These are phyloP conservation scores for Dioszegia aurantiaca DNA, from an alignment of 768 basidiomycete genomes.

Conservation along the genomic window DNA sequence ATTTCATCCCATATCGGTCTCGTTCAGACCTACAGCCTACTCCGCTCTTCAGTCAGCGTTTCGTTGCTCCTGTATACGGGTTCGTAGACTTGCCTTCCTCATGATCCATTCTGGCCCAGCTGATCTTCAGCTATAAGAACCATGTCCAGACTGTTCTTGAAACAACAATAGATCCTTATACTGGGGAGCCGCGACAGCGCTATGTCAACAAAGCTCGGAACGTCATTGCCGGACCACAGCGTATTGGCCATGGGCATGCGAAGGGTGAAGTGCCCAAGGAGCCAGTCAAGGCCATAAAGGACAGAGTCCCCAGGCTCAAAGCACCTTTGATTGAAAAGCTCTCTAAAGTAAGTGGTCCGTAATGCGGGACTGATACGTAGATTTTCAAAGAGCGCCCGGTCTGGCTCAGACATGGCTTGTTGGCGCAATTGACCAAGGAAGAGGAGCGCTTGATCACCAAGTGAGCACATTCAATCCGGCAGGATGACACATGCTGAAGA, in stretches of 20 bases:
- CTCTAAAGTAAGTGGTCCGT: constrained; percentile 21
- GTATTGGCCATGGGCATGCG: constrained; percentile 23
- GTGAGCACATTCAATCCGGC: constrained; percentile 53
- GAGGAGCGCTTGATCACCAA: constrained; percentile 73
- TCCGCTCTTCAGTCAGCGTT: constrained; percentile 70
- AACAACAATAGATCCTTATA: constrained; percentile 25
- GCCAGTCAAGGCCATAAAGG: constrained; percentile 59
- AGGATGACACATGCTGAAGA: constrained; percentile 6
- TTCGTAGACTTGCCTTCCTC: constrained; percentile 12
- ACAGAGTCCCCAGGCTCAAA: constrained; percentile 62
- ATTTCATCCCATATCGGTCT: constrained; percentile 54
- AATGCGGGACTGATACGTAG: constrained; percentile 52
- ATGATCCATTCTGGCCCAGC: not conserved
- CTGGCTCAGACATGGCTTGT: constrained; percentile 82
- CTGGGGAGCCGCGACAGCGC: constrained; percentile 25
- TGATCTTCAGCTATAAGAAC: constrained; percentile 27
- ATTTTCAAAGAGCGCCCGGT: constrained; percentile 72
- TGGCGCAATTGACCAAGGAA: constrained; percentile 70
- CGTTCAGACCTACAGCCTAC: constrained; percentile 73
- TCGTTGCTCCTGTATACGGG: constrained; percentile 58
- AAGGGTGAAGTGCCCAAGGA: constrained; percentile 32
- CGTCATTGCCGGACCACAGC: constrained; percentile 15
- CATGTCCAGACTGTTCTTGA: constrained; percentile 23
- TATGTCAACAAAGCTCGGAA: constrained; percentile 31
- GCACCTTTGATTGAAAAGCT: constrained; percentile 56